These are phyloP conservation scores for Carex pumila DNA, from an alignment of 176 grass and related monocot species.

Conservation along the genomic window DNA sequence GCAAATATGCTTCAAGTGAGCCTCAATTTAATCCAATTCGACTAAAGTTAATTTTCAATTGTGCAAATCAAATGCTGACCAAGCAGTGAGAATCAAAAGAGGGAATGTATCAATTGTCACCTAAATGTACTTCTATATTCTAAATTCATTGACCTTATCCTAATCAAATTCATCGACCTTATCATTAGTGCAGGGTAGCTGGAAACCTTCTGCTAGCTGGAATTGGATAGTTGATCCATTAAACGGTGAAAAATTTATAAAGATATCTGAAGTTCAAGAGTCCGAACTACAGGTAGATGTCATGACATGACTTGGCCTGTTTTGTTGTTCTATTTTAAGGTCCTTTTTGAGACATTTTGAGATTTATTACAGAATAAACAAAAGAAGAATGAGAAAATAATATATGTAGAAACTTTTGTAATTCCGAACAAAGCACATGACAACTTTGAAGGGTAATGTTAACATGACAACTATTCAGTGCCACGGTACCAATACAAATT, in stretches of 20 bases:
- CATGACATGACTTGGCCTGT: not conserved
- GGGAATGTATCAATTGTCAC: not conserved
- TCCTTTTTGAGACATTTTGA: not conserved
- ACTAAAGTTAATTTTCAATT: not conserved
- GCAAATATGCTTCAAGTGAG: not conserved
- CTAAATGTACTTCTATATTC: not conserved
- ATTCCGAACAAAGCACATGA: not conserved
- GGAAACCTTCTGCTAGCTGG: constrained; percentile 52
- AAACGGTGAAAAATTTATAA: constrained; percentile 85
- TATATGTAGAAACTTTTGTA: not conserved
- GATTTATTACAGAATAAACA: not conserved
- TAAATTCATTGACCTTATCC: not conserved
- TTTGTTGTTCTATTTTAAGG: not conserved
- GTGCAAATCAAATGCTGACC: not conserved
- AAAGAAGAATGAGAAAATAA: not conserved
- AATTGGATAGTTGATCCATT: constrained; percentile 78
- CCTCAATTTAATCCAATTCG: not conserved
- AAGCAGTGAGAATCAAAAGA: not conserved
- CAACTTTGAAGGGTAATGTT: not conserved
- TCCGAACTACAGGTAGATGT: constrained; percentile 62
- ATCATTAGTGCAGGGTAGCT: constrained; percentile 80
- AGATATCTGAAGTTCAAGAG: constrained; percentile 69
- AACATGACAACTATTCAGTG: not conserved
- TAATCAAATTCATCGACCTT: not conserved
- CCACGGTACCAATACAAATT: not conserved